A percentile compares a stretch with the other conserved stretches of the same genome.
These are phyloP conservation scores for Cordyceps farinosa DNA, from an alignment of 2,329 filamentous ascomycete species.

Conservation along the genomic window DNA sequence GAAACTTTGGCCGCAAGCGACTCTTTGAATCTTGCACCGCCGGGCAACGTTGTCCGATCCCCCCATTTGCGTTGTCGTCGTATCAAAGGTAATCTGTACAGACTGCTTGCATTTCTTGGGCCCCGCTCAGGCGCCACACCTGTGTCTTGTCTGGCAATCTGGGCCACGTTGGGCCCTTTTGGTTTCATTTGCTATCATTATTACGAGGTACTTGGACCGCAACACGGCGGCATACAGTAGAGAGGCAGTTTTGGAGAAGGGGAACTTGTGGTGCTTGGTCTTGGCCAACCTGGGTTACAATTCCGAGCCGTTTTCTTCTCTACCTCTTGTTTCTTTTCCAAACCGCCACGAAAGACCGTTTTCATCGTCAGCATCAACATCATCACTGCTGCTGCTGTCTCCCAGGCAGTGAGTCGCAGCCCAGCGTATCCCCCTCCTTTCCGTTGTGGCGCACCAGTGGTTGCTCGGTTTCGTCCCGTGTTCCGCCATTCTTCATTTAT, in stretches of 20 bases:
- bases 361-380: not conserved
- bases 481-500: not conserved
- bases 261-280: not conserved
- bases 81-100: not conserved
- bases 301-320: not conserved
- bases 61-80: not conserved
- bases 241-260: not conserved
- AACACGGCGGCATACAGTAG: not conserved
- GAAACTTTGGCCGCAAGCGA: too few species aligned
- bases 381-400: not conserved
- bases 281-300: not conserved
- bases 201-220: not conserved
- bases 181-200: slow-evolving; percentile 10
- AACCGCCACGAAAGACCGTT: too few species aligned
- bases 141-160: not conserved
- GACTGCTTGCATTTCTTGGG: not conserved
- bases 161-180: slow-evolving; percentile 15
- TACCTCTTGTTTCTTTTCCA: not conserved
- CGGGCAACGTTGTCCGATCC: too few species aligned
- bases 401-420: not conserved
- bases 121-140: slow-evolving; percentile 9
- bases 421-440: not conserved
- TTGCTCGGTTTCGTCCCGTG: slow-evolving; percentile 12
- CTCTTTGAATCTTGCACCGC: too few species aligned
- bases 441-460: not conserved